Base-by-base conservation (phyloP, 805 yeast genomes). In the Cyberlindnera meyerae region DNA sequence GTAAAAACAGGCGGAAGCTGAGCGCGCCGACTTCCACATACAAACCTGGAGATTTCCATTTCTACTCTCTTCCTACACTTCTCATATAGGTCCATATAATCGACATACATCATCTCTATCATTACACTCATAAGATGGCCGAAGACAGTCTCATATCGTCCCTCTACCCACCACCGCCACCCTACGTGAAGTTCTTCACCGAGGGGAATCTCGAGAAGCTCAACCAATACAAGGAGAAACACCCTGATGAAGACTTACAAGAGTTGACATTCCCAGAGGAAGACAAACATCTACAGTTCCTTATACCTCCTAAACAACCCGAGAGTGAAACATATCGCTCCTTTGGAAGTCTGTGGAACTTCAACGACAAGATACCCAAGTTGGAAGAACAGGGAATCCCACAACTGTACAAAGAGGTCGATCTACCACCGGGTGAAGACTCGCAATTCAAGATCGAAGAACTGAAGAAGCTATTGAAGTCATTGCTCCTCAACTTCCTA, bases 81-180 rank as follows among this genome's bases (percentile, higher is more conserved):
- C n/a, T n/a, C n/a, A n/a, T n/a, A n/a, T n/a, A n/a, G n/a, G n/a
- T n/a, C n/a, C n/a, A n/a, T n/a, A n/a, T n/a, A n/a, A n/a, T n/a
- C n/a, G n/a, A n/a, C n/a, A n/a, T n/a, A n/a, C n/a, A n/a, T n/a
- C n/a, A n/a, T n/a, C n/a, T n/a, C n/a, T n/a, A n/a, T n/a, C n/a
- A n/a, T n/a, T n/a, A n/a, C n/a, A n/a, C n/a, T n/a, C n/a, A n/a
- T 8, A 30, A 13, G 25, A 48, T 48, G 53, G 36, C 44, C 2
- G 51, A 49, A 25, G 57, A 50, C 17, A 37, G 51, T 18, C 44
- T 49, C 1, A 61, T 71, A 24, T 72, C 96, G 12, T 77, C 96
- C 6, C 68, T 90, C 28, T 93, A 85, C 49, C 98, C 98, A 2
- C 94, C 95, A 1, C 97, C 98, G 3, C 98, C 98, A 8, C 83